phyloP scores from a whole-genome alignment of 2,329 filamentous ascomycete species.

The Clarireedia hainanense region DNA sequence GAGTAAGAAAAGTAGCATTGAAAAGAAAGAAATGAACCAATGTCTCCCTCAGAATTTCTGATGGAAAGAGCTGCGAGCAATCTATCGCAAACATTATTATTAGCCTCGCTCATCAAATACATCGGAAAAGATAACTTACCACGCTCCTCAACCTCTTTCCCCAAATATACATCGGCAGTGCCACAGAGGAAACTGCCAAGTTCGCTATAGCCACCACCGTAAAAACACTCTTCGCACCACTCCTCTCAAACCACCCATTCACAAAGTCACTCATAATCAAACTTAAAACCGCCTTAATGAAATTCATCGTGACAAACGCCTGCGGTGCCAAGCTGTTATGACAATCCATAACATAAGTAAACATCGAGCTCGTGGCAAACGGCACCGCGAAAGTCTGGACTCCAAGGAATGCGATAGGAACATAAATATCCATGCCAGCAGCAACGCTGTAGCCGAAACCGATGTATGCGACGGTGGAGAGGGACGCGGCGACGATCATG shows the following conservation, averaged over 20 bases:
- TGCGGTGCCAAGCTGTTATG: conserved; percentile 33
- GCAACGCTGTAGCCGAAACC: conserved; percentile 33
- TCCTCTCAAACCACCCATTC: conserved; percentile 23
- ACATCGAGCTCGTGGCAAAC: conserved; percentile 31
- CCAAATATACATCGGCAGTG: conserved; percentile 26
- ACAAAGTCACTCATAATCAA: conserved; percentile 25
- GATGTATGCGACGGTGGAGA: conserved; percentile 33
- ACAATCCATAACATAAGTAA: conserved; percentile 36
- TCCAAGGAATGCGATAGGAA: conserved; percentile 30
- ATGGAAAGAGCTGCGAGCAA: conserved; percentile 14
- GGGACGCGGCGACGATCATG: conserved; percentile 28
- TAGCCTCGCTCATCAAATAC: not conserved
- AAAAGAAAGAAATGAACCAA: not conserved
- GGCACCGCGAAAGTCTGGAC: conserved; percentile 32
- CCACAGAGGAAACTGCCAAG: conserved; percentile 15
- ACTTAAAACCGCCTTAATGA: conserved; percentile 32
- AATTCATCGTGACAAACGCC: conserved; percentile 36
- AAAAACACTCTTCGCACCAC: conserved; percentile 22
- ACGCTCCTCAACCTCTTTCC: conserved; percentile 29
- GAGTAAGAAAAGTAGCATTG: not conserved
- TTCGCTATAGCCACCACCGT: conserved; percentile 15
- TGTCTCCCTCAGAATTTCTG: conserved; percentile 12
- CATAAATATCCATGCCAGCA: conserved; percentile 26
- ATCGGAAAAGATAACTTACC: not conserved
- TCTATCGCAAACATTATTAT: conserved; percentile 2